Percentiles rank a stretch among this genome's conserved stretches.
Evolutionary conservation across 805 yeast genomes (phyloP).

Genomic region (Peterozyma xylosa): DNA sequence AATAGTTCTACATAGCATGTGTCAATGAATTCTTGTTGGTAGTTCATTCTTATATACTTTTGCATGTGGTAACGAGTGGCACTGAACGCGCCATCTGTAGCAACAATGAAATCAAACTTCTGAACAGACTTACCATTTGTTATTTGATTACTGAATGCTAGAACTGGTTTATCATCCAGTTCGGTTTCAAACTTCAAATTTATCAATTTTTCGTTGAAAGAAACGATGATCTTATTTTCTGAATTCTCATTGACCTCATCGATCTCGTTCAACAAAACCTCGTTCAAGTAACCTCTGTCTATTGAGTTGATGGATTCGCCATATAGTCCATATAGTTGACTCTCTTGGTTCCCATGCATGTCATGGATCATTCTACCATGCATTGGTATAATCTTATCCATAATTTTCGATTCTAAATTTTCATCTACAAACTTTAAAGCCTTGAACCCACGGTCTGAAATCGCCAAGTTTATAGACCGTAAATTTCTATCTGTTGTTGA

Average conservation of each 20-base stretch:
- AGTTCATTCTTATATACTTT: slow-evolving; percentile 60
- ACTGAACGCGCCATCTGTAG: slow-evolving; percentile 84
- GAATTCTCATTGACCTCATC: slow-evolving; percentile 28
- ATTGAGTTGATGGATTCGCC: slow-evolving; percentile 85
- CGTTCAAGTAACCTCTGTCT: slow-evolving; percentile 66
- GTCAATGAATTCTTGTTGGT: slow-evolving; percentile 70
- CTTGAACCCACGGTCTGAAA: slow-evolving; percentile 75
- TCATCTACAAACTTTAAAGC: slow-evolving; percentile 60
- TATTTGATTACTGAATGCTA: slow-evolving; percentile 4
- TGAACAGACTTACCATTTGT: slow-evolving; percentile 4
- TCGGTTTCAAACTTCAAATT: slow-evolving; percentile 26
- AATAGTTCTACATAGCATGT: slow-evolving; percentile 76
- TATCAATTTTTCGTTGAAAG: slow-evolving; percentile 52
- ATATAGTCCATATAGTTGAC: slow-evolving; percentile 71
- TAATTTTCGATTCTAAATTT: slow-evolving; percentile 45
- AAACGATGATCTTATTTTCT: slow-evolving; percentile 25
- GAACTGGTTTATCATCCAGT: slow-evolving; percentile 4
- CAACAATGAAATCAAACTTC: slow-evolving; percentile 56
- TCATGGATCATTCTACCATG: slow-evolving; percentile 87
- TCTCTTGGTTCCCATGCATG: slow-evolving; percentile 47
- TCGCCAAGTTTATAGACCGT: slow-evolving; percentile 79
- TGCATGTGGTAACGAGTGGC: slow-evolving; percentile 64
- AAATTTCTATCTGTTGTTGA: slow-evolving; percentile 29
- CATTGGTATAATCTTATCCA: slow-evolving; percentile 72
- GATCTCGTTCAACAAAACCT: slow-evolving; percentile 55